Percentiles rank a stretch among this genome's conserved stretches.
These are phyloP conservation scores for Phlyctochytrium planicorne DNA, from an alignment of 192 early-diverging fungal species.

Conservation along the genomic window DNA sequence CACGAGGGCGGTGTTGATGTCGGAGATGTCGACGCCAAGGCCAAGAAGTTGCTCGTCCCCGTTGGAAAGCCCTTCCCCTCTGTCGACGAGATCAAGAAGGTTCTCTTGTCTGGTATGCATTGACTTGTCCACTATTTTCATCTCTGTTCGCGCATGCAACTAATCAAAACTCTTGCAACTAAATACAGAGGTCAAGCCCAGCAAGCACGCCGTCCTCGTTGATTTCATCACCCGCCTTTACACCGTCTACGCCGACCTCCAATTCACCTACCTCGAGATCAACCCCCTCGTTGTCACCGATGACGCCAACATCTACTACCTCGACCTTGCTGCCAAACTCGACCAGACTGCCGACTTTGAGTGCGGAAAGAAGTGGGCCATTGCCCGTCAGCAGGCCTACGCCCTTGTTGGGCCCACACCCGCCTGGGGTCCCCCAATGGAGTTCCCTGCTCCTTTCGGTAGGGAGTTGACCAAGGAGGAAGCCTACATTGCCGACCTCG, in stretches of 20 bases:
- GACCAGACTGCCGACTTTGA: constrained; percentile 99
- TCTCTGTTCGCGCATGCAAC: too few relatives aligned
- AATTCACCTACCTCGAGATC: constrained; percentile 99
- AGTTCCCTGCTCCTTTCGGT: constrained; percentile 97
- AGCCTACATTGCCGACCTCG: constrained; percentile 96
- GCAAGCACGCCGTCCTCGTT: constrained; percentile 73
- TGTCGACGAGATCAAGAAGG: constrained; percentile 58
- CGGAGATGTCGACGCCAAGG: constrained; percentile 98
- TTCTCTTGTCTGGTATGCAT: constrained; percentile 59
- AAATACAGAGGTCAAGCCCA: constrained; percentile 22
- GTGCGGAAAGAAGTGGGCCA: constrained; percentile 93
- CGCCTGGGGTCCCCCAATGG: constrained; percentile 83
- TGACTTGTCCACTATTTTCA: not conserved
- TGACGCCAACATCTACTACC: constrained; percentile 74
- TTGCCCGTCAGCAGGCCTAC: constrained; percentile 67
- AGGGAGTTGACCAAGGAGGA: constrained; percentile 95
- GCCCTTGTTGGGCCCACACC: constrained; percentile 32
- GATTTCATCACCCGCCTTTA: constrained; percentile 93
- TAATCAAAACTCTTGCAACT: not conserved
- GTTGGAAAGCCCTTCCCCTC: constrained; percentile 77
- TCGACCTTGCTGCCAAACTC: constrained; percentile 97
- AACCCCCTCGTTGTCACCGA: constrained; percentile 96
- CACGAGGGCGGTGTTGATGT: constrained; percentile 98
- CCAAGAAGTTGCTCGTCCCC: constrained; percentile 77
- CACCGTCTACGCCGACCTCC: constrained; percentile 91